Percentiles rank a stretch among this genome's conserved stretches.
These are phyloP conservation scores for Mucor saturninus DNA, from an alignment of 371 early-diverging fungal species.

Conservation along the genomic window DNA sequence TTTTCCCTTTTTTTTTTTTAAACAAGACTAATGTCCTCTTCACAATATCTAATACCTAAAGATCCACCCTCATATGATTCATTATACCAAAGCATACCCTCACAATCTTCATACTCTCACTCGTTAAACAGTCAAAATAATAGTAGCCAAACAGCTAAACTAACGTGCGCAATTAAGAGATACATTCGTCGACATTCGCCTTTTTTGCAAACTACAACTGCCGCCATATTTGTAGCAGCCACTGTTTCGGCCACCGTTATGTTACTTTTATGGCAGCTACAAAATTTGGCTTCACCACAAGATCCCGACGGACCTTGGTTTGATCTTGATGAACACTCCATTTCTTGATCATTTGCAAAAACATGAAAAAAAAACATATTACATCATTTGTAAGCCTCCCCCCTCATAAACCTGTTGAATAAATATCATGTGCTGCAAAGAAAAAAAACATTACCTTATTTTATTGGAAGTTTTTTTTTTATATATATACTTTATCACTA, in stretches of 20 bases:
- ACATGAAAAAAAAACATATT: background rate
- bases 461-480: no score
- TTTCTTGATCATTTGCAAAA: background rate
- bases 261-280: constrained; percentile 51
- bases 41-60: constrained; percentile 39
- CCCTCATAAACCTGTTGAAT: background rate
- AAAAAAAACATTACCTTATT: background rate
- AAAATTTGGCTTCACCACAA: constrained; percentile 45
- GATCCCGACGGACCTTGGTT: constrained; percentile 48
- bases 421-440: no score
- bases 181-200: constrained; percentile 36
- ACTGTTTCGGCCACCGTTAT: constrained; percentile 51
- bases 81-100: constrained; percentile 36
- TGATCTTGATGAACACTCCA: constrained; percentile 22
- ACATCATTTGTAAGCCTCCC: background rate
- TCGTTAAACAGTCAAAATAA: constrained; percentile 8
- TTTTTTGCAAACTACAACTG: constrained; percentile 42
- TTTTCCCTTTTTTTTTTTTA: constrained; percentile 1
- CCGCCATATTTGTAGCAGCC: constrained; percentile 48
- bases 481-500: no score
- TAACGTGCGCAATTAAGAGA: constrained; percentile 22
- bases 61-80: constrained; percentile 53
- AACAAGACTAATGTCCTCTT: constrained; percentile 20
- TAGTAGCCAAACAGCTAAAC: constrained; percentile 15
- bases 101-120: constrained; percentile 24